Evolutionary conservation across 495 filamentous ascomycete genomes (phyloP), one percentile per base, ranked within the genome.

Genomic region (Daldinia concentrica): DNA sequence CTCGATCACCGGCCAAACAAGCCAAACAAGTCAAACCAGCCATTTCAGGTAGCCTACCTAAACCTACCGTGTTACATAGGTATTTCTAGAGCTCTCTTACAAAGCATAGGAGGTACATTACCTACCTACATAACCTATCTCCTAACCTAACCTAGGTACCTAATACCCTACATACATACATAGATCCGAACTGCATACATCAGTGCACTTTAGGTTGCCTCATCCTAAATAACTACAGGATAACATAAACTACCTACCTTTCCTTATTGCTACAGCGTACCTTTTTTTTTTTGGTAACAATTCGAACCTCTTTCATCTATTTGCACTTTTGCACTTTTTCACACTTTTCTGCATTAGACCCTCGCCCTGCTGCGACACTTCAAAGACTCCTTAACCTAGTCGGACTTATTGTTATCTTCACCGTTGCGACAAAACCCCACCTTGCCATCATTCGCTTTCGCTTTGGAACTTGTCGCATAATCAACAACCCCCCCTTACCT

Each of bases 351-450:
- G 43, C 43, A 24, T 48, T 48, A 48, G 43, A 48, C 34, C 57
- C 26, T 14, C 15, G 45, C 29, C 17, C 34, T 57, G 19, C 52
- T 68, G 64, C 64, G 64, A 72, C 55, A 58, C 55, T 57, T 61
- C 8, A 62, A 41, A 57, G 48, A 62, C 57, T 65, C 64, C 61
- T 55, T 64, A 64, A 60, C 43, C 32, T 54, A 62, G 64, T 72
- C 69, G 69, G 71, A 64, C n/a, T 63, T 69, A 66, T 67, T 76
- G 69, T 66, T 71, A 74, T 73, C 63, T 70, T 73, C 43, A 61
- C 74, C 64, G 71, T 76, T 74, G 74, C 74, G 74, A 76, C 68
- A 71, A 74, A 58, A 57, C 70, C 74, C 74, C 74, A 76, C 74
- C 70, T 74, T 64, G 54, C 41, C 54, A 66, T 66, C 58, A 58